Base-by-base conservation (phyloP, 2,329 filamentous ascomycete genomes). In the Cladosporium cucumerinum region DNA sequence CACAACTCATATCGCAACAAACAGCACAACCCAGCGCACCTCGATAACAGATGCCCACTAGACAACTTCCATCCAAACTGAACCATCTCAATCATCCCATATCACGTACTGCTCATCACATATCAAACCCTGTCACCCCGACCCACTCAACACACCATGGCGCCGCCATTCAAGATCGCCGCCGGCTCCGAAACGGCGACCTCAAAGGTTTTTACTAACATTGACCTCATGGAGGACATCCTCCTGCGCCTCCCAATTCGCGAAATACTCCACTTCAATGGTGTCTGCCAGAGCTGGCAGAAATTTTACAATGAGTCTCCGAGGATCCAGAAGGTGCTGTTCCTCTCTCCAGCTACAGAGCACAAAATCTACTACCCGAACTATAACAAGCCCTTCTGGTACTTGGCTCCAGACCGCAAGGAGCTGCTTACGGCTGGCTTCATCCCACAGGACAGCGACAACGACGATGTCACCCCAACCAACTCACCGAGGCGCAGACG, bases 221-320 rank as follows among this genome's bases (percentile, higher is more conserved):
- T 60, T 25, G 66, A 68, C 49, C 57, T 68, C 16, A 55, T 65
- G 30, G 66, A 66, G 57, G 34, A 65, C 21, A 66, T 66, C 23
- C 55, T 66, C n/a, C 57, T 65, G 2, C 46, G 54, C 34, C 34
- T 65, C 1, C 65, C 62, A 1, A 26, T 62, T 14, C 46, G 57
- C n/a, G 60, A 66, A n/a, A 25, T 66, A 3, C 63, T 66, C 5
- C 30, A 49, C 23, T 25, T 18, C 30, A 60, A 66, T n/a, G 46
- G 57, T 4, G 65, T 68, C 23, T 65, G 57, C 54, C 61, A 65
- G 32, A 49, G 43, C 2, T 66, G 55, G 59, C 6, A 58, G 55
- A 26, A 28, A 12, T 21, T 58, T 1, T 25, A 58, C n/a, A 26
- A 58, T n/a, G 21, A 34, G 0, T 46, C 34, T 5, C 7, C 14